phyloP scores from a whole-genome alignment of 2,329 filamentous ascomycete genomes.

The Beauveria bassiana region DNA sequence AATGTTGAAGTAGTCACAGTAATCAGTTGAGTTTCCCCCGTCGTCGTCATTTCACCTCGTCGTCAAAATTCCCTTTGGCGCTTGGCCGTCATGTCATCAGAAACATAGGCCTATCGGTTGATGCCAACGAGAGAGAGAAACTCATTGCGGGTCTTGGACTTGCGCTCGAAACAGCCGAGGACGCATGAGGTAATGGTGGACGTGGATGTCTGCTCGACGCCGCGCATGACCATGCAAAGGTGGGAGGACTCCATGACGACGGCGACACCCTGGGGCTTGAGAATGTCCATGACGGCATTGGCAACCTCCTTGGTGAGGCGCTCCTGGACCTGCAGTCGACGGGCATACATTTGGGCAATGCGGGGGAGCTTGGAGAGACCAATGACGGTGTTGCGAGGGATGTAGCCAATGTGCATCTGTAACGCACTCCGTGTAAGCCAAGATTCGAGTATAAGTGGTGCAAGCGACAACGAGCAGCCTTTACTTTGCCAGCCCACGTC shows the following conservation, averaged over 20 bases:
- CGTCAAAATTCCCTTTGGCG: neutral
- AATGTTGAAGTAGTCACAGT: neutral
- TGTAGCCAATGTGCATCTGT: slow-evolving; percentile 98
- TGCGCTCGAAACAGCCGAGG: slow-evolving; percentile 88
- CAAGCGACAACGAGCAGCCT: neutral
- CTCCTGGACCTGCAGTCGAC: slow-evolving; percentile 91
- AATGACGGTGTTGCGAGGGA: slow-evolving; percentile 83
- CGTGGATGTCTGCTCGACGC: slow-evolving; percentile 85
- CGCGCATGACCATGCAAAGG: slow-evolving; percentile 97
- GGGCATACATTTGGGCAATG: slow-evolving; percentile 94
- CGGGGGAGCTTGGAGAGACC: slow-evolving; percentile 92
- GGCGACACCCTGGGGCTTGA: slow-evolving; percentile 89
- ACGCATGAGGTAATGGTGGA: slow-evolving; percentile 95
- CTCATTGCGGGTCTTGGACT: slow-evolving; percentile 90
- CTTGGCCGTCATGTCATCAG: too few relatives aligned
- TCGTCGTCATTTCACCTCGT: neutral
- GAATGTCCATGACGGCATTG: slow-evolving; percentile 82
- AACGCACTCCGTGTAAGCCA: neutral
- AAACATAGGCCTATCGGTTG: slow-evolving; percentile 28
- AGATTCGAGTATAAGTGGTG: neutral
- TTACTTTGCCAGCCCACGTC: neutral
- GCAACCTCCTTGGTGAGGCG: slow-evolving; percentile 94
- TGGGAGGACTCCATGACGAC: slow-evolving; percentile 97
- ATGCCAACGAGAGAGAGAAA: slow-evolving; percentile 75
- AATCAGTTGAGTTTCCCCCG: too few relatives aligned